Evolutionary conservation across 2,329 filamentous ascomycete species (phyloP).

Genomic region (Calonectria henricotiae): DNA sequence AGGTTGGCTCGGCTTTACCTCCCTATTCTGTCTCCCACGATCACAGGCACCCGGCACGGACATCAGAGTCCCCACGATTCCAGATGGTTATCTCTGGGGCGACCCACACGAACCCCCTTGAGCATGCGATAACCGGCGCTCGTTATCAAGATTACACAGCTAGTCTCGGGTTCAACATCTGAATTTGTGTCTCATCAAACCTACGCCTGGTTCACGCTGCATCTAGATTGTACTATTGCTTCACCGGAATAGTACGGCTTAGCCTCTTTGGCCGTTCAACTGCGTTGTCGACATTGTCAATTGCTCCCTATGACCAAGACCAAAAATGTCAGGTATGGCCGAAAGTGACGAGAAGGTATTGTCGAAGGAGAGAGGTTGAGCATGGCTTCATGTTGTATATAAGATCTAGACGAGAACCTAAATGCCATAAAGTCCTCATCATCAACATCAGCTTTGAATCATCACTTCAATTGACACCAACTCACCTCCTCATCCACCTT

Average conservation of each 20-base stretch:
- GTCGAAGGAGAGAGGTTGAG: neutral
- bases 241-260: constrained; percentile 2
- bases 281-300: neutral
- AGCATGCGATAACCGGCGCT: neutral
- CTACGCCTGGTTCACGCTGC: neutral
- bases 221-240: neutral
- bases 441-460: constrained; percentile 9
- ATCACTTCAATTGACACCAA: neutral
- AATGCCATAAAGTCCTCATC: neutral
- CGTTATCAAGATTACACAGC: constrained; percentile 3
- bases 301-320: constrained; percentile 14
- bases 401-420: constrained; percentile 18
- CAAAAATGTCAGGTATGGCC: constrained; percentile 20
- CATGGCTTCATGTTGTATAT: constrained; percentile 15
- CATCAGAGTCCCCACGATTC: neutral
- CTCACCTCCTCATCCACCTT: neutral
- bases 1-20: constrained; percentile 4
- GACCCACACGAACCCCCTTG: neutral
- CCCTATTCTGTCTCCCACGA: neutral
- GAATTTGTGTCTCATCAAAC: neutral
- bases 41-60: neutral
- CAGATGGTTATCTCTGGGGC: constrained; percentile 14
- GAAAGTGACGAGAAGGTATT: constrained; percentile 11
- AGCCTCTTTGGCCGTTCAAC: neutral
- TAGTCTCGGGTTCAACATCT: constrained; percentile 13